Base-by-base conservation (phyloP, 352 stramenopile species). In the Phytophthora uliginosa region DNA sequence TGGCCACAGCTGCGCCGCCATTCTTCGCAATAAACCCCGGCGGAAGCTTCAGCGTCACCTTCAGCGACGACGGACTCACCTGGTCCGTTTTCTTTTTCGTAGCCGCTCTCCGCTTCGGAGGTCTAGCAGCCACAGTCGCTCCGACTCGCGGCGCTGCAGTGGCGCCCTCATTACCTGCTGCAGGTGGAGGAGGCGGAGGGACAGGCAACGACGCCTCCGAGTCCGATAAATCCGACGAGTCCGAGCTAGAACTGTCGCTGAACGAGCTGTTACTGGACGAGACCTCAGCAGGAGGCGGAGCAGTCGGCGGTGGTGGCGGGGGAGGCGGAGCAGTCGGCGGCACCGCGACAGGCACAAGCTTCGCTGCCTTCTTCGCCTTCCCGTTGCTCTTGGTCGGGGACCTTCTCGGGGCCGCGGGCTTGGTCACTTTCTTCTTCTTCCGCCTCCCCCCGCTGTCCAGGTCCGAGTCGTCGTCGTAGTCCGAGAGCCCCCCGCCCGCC, bases 21-120 rank as follows among this genome's bases (percentile, higher is more conserved):
- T 42, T 82, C 45, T 77, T 79, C 2, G 83, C 59, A 54, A 78
- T 78, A 63, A 90, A 90, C 6, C 81, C 81, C 7, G 81, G 81
- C 13, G 83, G 83, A 2, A 91, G 79, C 69, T 91, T 89, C 26
- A 91, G 55, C 26, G 78, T 91, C 26, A 89, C 82, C 51, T 87
- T 88, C 9, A 89, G 64, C 17, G 84, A 89, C 40, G 79, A 78
- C 5, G 77, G 66, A 26, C 42, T 80, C 20, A 55, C 69, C 69
- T 66, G 71, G 53, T 52, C 26, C 40, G 60, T 59, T 57, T 81
- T 77, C 54, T 82, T 78, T 26, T 75, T 78, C n/a, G 66, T 61
- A 59, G 76, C 48, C 60, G 61, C 71, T 64, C 64, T 64, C 20
- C 63, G 63, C 48, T 74, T 81, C 1, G 59, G 52, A 10, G 55